Conservation (phyloP, 225 moss, liverwort and hornwort genomes). For the Climacium dendroides region DNA sequence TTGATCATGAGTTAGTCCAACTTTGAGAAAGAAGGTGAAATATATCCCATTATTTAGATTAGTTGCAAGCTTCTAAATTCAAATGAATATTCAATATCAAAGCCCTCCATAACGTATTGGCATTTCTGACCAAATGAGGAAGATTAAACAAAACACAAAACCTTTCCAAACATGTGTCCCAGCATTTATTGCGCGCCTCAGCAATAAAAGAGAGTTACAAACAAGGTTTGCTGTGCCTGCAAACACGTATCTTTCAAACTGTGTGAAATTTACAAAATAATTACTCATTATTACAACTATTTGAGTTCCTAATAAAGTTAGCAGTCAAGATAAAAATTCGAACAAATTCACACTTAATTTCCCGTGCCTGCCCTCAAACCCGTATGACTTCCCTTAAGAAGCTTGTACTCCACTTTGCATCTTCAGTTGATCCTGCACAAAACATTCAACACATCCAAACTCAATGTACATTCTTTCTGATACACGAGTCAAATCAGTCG, state of each 20-base stretch:
- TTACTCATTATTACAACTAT: not conserved
- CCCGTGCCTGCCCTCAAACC: not conserved
- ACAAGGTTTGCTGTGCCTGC: not conserved
- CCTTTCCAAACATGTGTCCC: not conserved
- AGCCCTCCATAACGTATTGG: too few relatives aligned
- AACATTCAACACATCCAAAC: not conserved
- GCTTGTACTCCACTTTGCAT: not conserved
- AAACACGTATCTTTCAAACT: not conserved
- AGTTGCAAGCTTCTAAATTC: not conserved
- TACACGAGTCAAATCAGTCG: not conserved
- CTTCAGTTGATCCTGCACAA: not conserved
- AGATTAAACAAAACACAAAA: not conserved
- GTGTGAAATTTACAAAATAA: not conserved
- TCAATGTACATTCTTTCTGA: not conserved
- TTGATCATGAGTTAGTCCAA: not conserved
- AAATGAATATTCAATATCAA: not conserved
- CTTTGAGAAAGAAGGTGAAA: not conserved
- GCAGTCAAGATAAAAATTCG: not conserved
- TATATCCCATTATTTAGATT: not conserved
- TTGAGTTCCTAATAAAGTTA: not conserved
- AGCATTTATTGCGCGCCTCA: not conserved
- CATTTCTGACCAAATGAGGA: not conserved
- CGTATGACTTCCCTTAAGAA: not conserved
- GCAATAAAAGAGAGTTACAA: not conserved
- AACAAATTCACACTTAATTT: not conserved